A percentile compares a stretch with the other conserved stretches of the same genome.
phyloP scores from a whole-genome alignment of 2,329 filamentous ascomycete genomes.

The Cladophialophora immunda region DNA sequence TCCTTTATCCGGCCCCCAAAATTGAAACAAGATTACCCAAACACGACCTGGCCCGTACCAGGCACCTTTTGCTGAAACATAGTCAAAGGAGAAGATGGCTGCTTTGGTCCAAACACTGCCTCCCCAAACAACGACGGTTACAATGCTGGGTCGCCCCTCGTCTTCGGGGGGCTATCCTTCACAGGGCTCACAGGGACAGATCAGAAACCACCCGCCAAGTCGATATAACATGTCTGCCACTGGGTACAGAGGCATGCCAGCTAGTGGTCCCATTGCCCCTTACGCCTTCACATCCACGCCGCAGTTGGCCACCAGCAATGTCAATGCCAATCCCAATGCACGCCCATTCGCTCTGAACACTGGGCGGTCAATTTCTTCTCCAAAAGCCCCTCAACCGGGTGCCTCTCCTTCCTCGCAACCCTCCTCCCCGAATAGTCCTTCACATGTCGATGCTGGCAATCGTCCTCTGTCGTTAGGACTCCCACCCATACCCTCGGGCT shows the following conservation, averaged over 20 bases:
- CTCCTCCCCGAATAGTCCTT: constrained; percentile 20
- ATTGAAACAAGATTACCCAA: constrained; percentile 16
- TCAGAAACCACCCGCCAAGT: constrained; percentile 57
- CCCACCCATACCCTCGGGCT: constrained; percentile 30
- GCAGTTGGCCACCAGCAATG: constrained; percentile 61
- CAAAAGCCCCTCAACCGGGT: constrained; percentile 53
- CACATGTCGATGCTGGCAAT: constrained; percentile 35
- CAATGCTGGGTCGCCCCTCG: constrained; percentile 78
- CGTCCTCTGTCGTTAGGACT: constrained; percentile 32
- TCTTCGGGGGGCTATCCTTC: constrained; percentile 65
- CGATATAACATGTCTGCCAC: constrained; percentile 51
- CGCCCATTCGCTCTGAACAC: constrained; percentile 26
- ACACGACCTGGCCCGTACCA: constrained; percentile 5
- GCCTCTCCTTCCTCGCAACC: constrained; percentile 30
- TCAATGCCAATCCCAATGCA: constrained; percentile 48
- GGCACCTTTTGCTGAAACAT: constrained; percentile 13
- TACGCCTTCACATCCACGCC: constrained; percentile 80
- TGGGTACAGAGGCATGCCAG: constrained; percentile 63
- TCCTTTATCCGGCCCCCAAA: constrained; percentile 21
- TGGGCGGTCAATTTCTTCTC: constrained; percentile 60
- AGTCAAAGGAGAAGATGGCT: constrained; percentile 68
- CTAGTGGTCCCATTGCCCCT: constrained; percentile 73
- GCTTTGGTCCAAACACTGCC: constrained; percentile 83
- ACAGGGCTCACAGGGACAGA: constrained; percentile 44
- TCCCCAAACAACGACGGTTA: constrained; percentile 77